Base-by-base conservation (phyloP, 2,329 filamentous ascomycete species). In the Monosporascus cannonballus region DNA sequence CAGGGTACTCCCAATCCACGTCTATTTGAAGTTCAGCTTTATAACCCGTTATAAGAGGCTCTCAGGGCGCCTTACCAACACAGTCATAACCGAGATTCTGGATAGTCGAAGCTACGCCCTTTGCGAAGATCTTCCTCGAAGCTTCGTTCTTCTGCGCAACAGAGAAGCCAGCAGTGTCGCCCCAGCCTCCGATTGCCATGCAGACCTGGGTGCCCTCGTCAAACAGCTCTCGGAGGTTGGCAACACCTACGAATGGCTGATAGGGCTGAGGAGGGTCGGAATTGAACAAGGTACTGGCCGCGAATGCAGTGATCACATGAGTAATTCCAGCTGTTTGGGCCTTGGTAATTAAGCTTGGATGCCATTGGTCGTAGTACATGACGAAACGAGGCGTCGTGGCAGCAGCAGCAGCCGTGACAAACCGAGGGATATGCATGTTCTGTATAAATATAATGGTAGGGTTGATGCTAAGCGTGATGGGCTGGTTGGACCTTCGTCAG, bases 171-270 rank as follows among this genome's bases (percentile, higher is more conserved):
- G 66, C 64, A 0, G 79, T 83, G 55, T 90, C 84, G 0, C 85
- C 85, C 86, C 87, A 90, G 45, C 86, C 87, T 17, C 87, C 87
- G 56, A 90, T 82, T 20, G 87, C 86, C 27, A 90, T 75, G 73
- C 86, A 77, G n/a, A 90, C 67, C 56, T 86, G 83, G 25, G 85
- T 84, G 22, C 72, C 72, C 0, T 67, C 53, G 14, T 67, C 67
- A 54, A 85, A 82, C 51, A 74, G 68, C 17, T 62, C 54, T 11
- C 81, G 78, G 18, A 77, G 60, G 3, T 54, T 55, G 18, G 48
- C 54, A 11, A 61, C 51, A n/a, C 60, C 51, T 20, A 59, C 57
- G 51, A 66, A 67, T 6, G 64, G 64, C 11, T 58, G 49, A 51
- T 60, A 65, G 2, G 53, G 15, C 3, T 55, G 51, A 2, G 60